phyloP scores from a whole-genome alignment of 306 rosid species.

The Cicer bijugum region DNA sequence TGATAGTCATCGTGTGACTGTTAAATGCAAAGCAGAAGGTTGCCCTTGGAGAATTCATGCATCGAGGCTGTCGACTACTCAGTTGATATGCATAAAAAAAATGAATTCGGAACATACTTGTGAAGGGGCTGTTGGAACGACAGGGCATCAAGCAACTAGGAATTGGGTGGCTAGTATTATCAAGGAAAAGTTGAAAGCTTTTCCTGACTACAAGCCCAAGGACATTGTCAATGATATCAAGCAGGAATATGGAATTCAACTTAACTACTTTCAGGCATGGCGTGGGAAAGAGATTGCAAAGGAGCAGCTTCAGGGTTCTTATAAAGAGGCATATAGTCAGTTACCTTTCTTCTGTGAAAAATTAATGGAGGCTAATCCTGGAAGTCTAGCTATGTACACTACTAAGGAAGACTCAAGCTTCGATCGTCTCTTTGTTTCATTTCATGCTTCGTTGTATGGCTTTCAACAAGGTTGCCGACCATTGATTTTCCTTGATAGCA shows the following conservation, averaged over 20 bases:
- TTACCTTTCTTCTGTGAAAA: constrained; percentile 83
- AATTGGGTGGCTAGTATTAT: constrained; percentile 98
- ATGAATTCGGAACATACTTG: constrained; percentile 86
- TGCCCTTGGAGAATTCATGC: constrained; percentile 99
- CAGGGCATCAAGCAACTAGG: constrained; percentile 98
- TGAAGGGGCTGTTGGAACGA: constrained; percentile 82
- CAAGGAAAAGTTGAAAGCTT: constrained; percentile 84
- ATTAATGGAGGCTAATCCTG: constrained; percentile 92
- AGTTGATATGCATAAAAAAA: constrained; percentile 93
- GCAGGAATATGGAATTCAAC: constrained; percentile 91
- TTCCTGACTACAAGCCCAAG: constrained; percentile 93
- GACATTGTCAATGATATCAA: constrained; percentile 94
- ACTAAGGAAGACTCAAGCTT: constrained; percentile 96
- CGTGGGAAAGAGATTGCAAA: constrained; percentile 99
- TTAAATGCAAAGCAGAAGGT: constrained; percentile 97
- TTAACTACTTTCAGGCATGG: constrained; percentile 99
- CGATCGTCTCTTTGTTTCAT: constrained; percentile 89
- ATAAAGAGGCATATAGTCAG: constrained; percentile 88
- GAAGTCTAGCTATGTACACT: constrained; percentile 80
- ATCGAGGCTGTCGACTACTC: constrained; percentile 91
- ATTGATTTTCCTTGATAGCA: constrained; percentile 85
- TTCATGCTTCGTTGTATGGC: constrained; percentile 84
- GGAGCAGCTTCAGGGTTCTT: constrained; percentile 99
- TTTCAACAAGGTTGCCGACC: constrained; percentile 98
- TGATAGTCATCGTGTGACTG: constrained; percentile 98